A percentile compares a stretch with the other conserved stretches of the same genome.
Conservation (phyloP, 768 basidiomycete genomes). For the Pisolithus microcarpus region DNA sequence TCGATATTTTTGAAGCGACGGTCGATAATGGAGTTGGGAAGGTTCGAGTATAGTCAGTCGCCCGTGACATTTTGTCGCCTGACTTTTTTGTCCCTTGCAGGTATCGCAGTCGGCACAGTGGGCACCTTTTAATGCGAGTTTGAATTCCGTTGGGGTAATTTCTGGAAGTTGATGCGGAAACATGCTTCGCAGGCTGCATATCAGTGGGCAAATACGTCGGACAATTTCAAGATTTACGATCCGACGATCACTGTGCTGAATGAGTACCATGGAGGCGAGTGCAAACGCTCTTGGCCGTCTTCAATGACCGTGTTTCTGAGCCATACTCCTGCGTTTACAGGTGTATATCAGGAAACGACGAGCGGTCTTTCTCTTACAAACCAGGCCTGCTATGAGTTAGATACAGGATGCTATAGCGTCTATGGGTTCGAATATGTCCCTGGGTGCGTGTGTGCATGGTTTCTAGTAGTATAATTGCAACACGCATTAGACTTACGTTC, state of each 20-base stretch:
- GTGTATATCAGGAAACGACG: constrained; percentile 36
- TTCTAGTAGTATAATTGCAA: background rate
- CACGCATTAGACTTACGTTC: background rate
- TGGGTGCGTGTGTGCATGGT: constrained; percentile 15
- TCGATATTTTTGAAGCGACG: constrained; percentile 52
- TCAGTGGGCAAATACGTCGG: constrained; percentile 30
- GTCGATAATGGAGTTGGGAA: constrained; percentile 27
- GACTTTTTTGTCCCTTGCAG: constrained; percentile 15
- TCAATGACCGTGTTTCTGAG: constrained; percentile 12
- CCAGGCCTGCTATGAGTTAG: constrained; percentile 41
- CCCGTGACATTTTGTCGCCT: background rate
- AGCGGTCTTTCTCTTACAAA: constrained; percentile 29
- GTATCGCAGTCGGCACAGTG: constrained; percentile 52
- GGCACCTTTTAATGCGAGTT: constrained; percentile 29
- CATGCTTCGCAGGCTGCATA: constrained; percentile 34
- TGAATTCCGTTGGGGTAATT: background rate
- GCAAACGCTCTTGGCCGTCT: constrained; percentile 9
- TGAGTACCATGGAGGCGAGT: constrained; percentile 37
- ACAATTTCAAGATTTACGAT: constrained; percentile 32
- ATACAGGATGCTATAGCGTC: constrained; percentile 34
- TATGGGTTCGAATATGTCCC: constrained; percentile 53
- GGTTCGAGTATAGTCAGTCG: constrained; percentile 16
- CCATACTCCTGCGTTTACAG: constrained; percentile 1
- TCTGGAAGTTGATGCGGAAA: background rate
- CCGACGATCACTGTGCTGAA: constrained; percentile 31